These are phyloP conservation scores for Solioccasus polychromus DNA, from an alignment of 768 basidiomycete species.

Conservation along the genomic window DNA sequence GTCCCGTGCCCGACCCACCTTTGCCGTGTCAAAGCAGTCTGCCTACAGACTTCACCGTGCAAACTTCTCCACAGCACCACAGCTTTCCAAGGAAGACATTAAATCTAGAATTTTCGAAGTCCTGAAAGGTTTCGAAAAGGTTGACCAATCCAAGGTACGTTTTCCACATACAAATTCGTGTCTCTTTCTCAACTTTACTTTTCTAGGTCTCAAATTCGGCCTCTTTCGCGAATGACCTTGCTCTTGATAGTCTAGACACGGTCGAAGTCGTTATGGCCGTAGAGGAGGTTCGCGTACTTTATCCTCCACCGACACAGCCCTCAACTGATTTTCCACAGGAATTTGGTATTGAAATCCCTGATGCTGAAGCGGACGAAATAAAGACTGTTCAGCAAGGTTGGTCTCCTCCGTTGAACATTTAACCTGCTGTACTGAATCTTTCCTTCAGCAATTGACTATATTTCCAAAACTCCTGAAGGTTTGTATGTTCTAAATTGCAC, in stretches of 20 bases:
- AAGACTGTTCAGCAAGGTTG: slow-evolving; percentile 87
- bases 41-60: slow-evolving; percentile 30
- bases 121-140: slow-evolving; percentile 31
- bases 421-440: background rate
- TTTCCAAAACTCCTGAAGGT: slow-evolving; percentile 92
- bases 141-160: slow-evolving; percentile 28
- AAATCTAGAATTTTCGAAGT: slow-evolving; percentile 26
- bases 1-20: slow-evolving; percentile 26
- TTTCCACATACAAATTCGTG: background rate
- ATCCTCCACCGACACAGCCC: slow-evolving; percentile 1
- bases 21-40: slow-evolving; percentile 28
- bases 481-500: slow-evolving; percentile 17
- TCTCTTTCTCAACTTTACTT: slow-evolving; percentile 31
- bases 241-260: slow-evolving; percentile 87
- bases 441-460: slow-evolving; percentile 84
- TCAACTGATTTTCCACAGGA: slow-evolving; percentile 51
- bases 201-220: slow-evolving; percentile 58
- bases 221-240: slow-evolving; percentile 56
- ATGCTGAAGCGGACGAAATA: slow-evolving; percentile 93
- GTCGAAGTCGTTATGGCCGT: slow-evolving; percentile 99
- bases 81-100: slow-evolving; percentile 22
- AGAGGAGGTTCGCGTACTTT: slow-evolving; percentile 64
- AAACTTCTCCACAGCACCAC: slow-evolving; percentile 28
- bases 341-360: slow-evolving; percentile 96
- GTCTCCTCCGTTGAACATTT: slow-evolving; percentile 17